These are phyloP conservation scores for Escovopsis sp. DNA, from an alignment of 2,329 filamentous ascomycete species.

Conservation along the genomic window DNA sequence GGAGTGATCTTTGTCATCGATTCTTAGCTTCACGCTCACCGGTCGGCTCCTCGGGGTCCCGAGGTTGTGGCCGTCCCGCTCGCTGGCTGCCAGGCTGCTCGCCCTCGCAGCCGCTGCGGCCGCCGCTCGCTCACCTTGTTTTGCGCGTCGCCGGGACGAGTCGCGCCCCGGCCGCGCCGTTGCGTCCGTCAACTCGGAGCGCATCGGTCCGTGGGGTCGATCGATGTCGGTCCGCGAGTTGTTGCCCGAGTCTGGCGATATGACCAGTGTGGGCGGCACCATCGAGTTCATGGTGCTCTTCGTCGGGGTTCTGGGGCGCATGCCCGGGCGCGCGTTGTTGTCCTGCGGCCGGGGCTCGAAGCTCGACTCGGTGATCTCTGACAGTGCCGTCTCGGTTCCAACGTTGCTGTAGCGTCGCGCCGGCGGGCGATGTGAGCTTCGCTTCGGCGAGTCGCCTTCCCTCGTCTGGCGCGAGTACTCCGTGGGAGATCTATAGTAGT, in stretches of 20 bases:
- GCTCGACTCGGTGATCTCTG: constrained; percentile 21
- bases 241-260: constrained; percentile 12
- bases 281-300: constrained; percentile 9
- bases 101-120: constrained; percentile 33
- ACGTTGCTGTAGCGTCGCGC: constrained; percentile 17
- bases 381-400: constrained; percentile 13
- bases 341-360: constrained; percentile 16
- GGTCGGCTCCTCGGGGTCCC: constrained; percentile 29
- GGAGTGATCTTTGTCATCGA: constrained; percentile 44
- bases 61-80: constrained; percentile 23
- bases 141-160: constrained; percentile 31
- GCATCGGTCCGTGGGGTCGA: constrained; percentile 29
- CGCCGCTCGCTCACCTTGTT: constrained; percentile 30
- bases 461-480: constrained; percentile 52
- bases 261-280: constrained; percentile 8
- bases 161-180: constrained; percentile 23
- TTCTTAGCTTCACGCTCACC: constrained; percentile 44
- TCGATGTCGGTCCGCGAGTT: constrained; percentile 18
- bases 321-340: constrained; percentile 11
- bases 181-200: constrained; percentile 16
- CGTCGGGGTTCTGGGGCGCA: constrained; percentile 3
- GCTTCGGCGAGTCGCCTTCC: constrained; percentile 44
- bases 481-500: constrained; percentile 43
- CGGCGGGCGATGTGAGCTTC: constrained; percentile 14
- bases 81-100: constrained; percentile 31